phyloP scores from a whole-genome alignment of 148 eudicot genomes.

The Simmondsia chinensis region DNA sequence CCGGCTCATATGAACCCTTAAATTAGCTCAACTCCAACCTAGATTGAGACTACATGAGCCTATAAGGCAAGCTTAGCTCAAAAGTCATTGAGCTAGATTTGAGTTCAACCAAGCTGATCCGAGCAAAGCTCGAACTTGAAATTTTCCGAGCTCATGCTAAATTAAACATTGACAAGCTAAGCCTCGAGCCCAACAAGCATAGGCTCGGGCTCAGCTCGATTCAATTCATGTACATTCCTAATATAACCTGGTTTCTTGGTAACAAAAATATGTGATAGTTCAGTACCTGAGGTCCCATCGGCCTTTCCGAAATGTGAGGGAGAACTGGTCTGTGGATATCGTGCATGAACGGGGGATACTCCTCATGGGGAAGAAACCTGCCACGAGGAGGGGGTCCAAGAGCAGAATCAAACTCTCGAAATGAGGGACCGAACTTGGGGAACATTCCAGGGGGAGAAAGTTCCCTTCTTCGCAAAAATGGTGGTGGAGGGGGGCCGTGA shows the following conservation, averaged over 20 bases:
- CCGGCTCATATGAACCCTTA: too few relatives aligned
- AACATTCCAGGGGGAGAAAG: slow-evolving; percentile 64
- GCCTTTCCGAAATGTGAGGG: slow-evolving; percentile 57
- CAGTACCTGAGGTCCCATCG: slow-evolving; percentile 84
- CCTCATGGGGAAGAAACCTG: slow-evolving; percentile 64
- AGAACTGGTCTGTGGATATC: slow-evolving; percentile 58
- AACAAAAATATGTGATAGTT: not conserved
- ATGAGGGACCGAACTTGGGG: slow-evolving; percentile 46
- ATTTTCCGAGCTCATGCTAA: too few relatives aligned
- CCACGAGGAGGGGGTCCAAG: slow-evolving; percentile 51
- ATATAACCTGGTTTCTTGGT: not conserved
- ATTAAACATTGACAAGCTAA: too few relatives aligned
- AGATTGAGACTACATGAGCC: too few relatives aligned
- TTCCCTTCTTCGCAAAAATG: slow-evolving; percentile 57
- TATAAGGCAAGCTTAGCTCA: too few relatives aligned
- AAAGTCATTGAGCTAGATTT: too few relatives aligned
- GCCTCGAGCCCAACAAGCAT: too few relatives aligned
- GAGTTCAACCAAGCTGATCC: too few relatives aligned
- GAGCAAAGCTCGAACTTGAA: too few relatives aligned
- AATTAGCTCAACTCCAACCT: too few relatives aligned
- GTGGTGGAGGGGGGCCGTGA: slow-evolving; percentile 41
- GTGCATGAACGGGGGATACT: slow-evolving; percentile 58
- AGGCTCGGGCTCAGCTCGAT: too few relatives aligned
- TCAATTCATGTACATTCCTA: too few relatives aligned
- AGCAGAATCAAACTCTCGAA: slow-evolving; percentile 53